Conservation (phyloP, 805 yeast species). For the Zygosaccharomyces siamensis region DNA sequence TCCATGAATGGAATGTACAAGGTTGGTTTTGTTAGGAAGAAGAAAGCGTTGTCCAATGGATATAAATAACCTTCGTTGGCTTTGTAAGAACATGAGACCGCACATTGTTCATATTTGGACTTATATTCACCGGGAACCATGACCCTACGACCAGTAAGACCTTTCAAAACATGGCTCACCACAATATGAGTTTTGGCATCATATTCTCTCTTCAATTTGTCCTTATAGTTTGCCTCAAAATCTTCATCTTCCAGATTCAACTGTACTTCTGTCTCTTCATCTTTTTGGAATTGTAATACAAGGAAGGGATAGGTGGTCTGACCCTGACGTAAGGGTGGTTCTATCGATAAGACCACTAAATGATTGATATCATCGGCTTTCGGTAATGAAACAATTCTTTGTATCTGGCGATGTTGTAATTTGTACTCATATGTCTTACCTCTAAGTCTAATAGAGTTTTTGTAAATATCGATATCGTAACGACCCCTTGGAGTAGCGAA, state of each 20-base stretch:
- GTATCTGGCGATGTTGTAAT: constrained; percentile 83
- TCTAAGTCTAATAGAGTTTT: constrained; percentile 78
- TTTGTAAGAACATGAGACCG: constrained; percentile 85
- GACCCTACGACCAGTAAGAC: constrained; percentile 81
- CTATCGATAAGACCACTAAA: constrained; percentile 80
- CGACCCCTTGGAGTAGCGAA: constrained; percentile 98
- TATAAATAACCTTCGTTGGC: constrained; percentile 93
- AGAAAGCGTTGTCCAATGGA: constrained; percentile 85
- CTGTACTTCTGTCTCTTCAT: constrained; percentile 88
- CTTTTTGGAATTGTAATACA: constrained; percentile 81
- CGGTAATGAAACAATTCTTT: constrained; percentile 86
- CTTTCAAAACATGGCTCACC: constrained; percentile 80
- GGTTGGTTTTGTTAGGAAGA: constrained; percentile 92
- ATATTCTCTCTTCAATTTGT: constrained; percentile 64
- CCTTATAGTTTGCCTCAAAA: constrained; percentile 68
- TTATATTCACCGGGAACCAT: constrained; percentile 78
- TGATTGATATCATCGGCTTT: constrained; percentile 92
- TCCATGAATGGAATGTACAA: constrained; percentile 85
- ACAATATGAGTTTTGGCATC: constrained; percentile 85
- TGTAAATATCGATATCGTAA: constrained; percentile 92
- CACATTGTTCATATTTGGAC: constrained; percentile 74
- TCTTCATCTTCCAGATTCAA: constrained; percentile 80
- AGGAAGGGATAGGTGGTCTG: constrained; percentile 94
- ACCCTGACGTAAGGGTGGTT: constrained; percentile 97
- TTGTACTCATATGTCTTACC: constrained; percentile 98